Conservation (phyloP, 495 filamentous ascomycete species). For the Aspergillus panamensis region DNA sequence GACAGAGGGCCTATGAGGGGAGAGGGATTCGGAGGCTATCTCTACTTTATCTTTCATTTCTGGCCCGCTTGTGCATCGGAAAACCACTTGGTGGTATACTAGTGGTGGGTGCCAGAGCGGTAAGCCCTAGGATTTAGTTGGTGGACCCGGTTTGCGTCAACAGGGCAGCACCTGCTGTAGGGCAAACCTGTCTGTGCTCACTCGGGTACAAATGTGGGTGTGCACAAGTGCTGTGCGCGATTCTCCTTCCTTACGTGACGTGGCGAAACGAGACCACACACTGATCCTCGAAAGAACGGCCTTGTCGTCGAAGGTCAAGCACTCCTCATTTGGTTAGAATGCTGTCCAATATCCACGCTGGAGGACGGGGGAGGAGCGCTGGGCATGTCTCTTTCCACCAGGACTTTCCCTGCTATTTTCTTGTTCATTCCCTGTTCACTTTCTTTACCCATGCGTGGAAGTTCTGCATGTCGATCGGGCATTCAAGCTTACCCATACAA, state of each 20-base stretch:
- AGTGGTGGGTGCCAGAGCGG: constrained; percentile 15
- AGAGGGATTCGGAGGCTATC: constrained; percentile 8
- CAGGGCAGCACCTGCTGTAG: constrained; percentile 4
- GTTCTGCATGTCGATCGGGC: neutral
- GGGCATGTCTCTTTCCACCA: neutral
- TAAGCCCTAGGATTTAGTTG: constrained; percentile 14
- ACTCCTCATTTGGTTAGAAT: no score
- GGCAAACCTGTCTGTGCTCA: constrained; percentile 21
- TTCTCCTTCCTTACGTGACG: constrained; percentile 19
- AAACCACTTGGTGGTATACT: constrained; percentile 15
- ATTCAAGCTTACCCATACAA: neutral
- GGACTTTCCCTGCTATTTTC: neutral
- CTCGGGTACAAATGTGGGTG: constrained; percentile 20
- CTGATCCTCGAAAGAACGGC: neutral
- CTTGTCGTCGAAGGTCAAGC: no score
- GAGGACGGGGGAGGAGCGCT: neutral
- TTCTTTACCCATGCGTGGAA: neutral
- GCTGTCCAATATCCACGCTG: no score
- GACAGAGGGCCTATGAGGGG: constrained; percentile 22
- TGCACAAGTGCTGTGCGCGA: constrained; percentile 8
- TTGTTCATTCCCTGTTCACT: neutral
- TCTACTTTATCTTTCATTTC: constrained; percentile 20
- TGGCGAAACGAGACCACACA: constrained; percentile 19
- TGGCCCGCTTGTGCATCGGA: constrained; percentile 14
- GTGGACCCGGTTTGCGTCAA: constrained; percentile 10